These are phyloP conservation scores for Penicillium paxilli DNA, from an alignment of 495 filamentous ascomycete species.

Conservation along the genomic window DNA sequence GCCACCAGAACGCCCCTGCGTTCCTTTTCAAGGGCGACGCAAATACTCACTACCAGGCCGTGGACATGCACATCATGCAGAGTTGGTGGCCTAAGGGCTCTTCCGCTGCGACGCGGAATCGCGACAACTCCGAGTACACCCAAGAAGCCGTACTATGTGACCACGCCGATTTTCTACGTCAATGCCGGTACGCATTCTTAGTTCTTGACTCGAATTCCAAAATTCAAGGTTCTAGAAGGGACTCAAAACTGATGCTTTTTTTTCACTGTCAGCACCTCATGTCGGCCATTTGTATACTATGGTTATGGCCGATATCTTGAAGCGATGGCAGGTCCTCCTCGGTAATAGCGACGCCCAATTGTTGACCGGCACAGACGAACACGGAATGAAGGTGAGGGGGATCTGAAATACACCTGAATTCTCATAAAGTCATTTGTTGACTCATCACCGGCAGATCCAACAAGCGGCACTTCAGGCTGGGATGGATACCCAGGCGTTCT, in stretches of 20 bases:
- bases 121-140: constrained; percentile 29
- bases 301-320: constrained; percentile 86
- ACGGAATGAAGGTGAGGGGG: constrained; percentile 77
- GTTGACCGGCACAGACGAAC: constrained; percentile 94
- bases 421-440: neutral
- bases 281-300: constrained; percentile 94
- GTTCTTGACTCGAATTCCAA: neutral
- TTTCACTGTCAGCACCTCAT: constrained; percentile 73
- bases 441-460: constrained; percentile 63
- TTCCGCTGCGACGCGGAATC: constrained; percentile 32
- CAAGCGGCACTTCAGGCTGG: constrained; percentile 70
- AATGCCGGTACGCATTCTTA: constrained; percentile 72
- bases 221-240: too few species aligned
- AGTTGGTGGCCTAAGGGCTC: constrained; percentile 10
- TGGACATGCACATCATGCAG: constrained; percentile 38
- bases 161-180: constrained; percentile 98
- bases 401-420: neutral
- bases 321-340: constrained; percentile 83
- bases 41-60: constrained; percentile 22
- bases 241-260: neutral
- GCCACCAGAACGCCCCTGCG: constrained; percentile 32
- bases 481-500: constrained; percentile 62
- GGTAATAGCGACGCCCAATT: constrained; percentile 68
- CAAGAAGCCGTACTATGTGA: constrained; percentile 92
- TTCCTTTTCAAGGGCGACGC: constrained; percentile 33